phyloP scores from a whole-genome alignment of 441 rosid genomes.

The Biscutella laevigata region DNA sequence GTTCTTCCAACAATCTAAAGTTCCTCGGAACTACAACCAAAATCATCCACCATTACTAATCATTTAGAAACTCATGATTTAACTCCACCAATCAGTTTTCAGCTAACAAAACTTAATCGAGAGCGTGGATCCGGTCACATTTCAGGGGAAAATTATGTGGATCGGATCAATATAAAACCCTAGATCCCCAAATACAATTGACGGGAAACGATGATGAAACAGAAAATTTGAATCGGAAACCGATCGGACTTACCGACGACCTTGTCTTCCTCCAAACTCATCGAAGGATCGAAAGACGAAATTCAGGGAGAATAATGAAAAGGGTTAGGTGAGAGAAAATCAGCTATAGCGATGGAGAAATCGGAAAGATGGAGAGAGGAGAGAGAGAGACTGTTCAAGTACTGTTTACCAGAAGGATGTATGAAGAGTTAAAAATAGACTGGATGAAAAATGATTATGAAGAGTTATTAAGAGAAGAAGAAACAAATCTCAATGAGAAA shows the following conservation, averaged over 20 bases:
- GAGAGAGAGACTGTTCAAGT: slow-evolving; percentile 1
- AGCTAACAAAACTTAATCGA: slow-evolving; percentile 8
- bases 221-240: background rate
- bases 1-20: slow-evolving; percentile 93
- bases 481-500: too few relatives aligned
- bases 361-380: background rate
- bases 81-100: background rate
- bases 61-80: background rate
- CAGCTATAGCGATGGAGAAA: background rate
- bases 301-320: background rate
- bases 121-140: slow-evolving; percentile 15
- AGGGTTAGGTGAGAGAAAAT: slow-evolving; percentile 9
- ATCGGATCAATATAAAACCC: background rate
- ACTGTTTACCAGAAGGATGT: slow-evolving; percentile 5
- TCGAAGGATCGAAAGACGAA: slow-evolving; percentile 16
- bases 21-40: slow-evolving; percentile 63
- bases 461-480: too few relatives aligned
- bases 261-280: slow-evolving; percentile 53
- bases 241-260: slow-evolving; percentile 44
- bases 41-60: background rate
- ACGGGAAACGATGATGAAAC: background rate
- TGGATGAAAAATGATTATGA: too few relatives aligned
- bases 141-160: background rate
- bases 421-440: too few relatives aligned
- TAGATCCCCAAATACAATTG: slow-evolving; percentile 8